Percentiles rank a stretch among this genome's conserved stretches.
Conservation (phyloP, 1,284 basidiomycete genomes). For the Crocinoboletus sp. region DNA sequence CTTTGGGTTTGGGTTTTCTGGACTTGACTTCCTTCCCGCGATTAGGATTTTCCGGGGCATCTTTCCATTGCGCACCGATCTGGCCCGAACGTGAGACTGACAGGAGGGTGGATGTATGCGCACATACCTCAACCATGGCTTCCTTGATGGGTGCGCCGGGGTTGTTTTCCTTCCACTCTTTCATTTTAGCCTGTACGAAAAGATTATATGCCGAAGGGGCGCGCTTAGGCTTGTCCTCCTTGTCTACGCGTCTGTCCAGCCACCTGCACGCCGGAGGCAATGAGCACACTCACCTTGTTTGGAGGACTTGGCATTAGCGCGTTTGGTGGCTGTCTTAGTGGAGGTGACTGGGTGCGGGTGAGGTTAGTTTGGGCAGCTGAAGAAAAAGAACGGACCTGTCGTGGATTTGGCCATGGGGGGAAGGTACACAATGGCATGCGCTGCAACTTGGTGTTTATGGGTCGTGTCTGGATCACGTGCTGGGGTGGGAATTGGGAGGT, state of each 20-base stretch:
- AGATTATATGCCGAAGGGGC: conserved; percentile 51
- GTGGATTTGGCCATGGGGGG: conserved; percentile 34
- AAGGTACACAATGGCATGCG: conserved; percentile 6
- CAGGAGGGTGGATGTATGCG: conserved; percentile 10
- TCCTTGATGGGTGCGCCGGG: conserved; percentile 45
- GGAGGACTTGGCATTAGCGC: conserved; percentile 40
- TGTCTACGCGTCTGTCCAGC: conserved; percentile 23
- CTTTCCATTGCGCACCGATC: conserved; percentile 52
- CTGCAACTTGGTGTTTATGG: conserved; percentile 8
- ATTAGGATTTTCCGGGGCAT: conserved; percentile 57
- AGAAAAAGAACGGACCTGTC: conserved; percentile 27
- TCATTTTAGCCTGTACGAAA: conserved; percentile 50
- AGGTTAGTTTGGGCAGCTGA: neutral
- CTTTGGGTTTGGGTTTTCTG: conserved; percentile 36
- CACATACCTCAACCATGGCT: conserved; percentile 46
- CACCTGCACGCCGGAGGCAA: neutral
- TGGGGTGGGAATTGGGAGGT: conserved; percentile 18
- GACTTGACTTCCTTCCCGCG: conserved; percentile 45
- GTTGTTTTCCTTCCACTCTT: conserved; percentile 49
- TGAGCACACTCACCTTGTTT: conserved; percentile 24
- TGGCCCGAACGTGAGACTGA: conserved; percentile 24
- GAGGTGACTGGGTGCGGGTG: conserved; percentile 36
- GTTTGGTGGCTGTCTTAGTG: conserved; percentile 50
- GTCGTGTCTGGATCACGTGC: conserved; percentile 34
- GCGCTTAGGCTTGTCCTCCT: conserved; percentile 47